phyloP scores from a whole-genome alignment of 2,329 filamentous ascomycete species.

The Gaeumannomyces sp. region DNA sequence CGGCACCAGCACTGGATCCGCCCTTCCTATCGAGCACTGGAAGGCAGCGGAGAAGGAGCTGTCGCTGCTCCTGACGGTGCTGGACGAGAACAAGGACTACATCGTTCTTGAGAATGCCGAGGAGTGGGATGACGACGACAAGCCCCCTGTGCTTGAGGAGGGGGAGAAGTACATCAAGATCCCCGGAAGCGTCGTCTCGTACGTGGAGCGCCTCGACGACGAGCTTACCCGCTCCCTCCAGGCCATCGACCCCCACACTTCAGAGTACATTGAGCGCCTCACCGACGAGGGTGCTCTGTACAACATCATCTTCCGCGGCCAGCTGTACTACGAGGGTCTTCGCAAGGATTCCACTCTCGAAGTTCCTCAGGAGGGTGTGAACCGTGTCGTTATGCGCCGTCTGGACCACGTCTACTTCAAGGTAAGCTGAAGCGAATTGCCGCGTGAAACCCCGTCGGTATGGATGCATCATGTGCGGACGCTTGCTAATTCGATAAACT shows the following conservation, averaged over 20 bases:
- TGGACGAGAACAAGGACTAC: slow-evolving; percentile 74
- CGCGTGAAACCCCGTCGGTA: not conserved
- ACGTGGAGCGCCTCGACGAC: slow-evolving; percentile 90
- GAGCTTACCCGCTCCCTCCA: slow-evolving; percentile 97
- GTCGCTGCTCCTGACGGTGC: slow-evolving; percentile 65
- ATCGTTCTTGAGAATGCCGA: slow-evolving; percentile 88
- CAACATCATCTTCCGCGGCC: slow-evolving; percentile 81
- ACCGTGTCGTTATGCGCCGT: slow-evolving; percentile 87
- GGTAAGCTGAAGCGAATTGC: slow-evolving; percentile 35
- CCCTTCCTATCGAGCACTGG: slow-evolving; percentile 96
- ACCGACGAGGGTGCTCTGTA: slow-evolving; percentile 88
- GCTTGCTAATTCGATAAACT: not conserved
- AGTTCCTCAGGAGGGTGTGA: slow-evolving; percentile 77
- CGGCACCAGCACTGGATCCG: slow-evolving; percentile 65
- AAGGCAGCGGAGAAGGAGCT: slow-evolving; percentile 89
- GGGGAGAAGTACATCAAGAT: slow-evolving; percentile 83
- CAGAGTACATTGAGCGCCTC: slow-evolving; percentile 94
- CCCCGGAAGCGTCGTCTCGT: slow-evolving; percentile 89
- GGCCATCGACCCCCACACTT: slow-evolving; percentile 95
- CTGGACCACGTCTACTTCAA: slow-evolving; percentile 99
- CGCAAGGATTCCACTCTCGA: slow-evolving; percentile 65
- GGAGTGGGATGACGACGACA: slow-evolving; percentile 99
- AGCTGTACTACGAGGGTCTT: slow-evolving; percentile 82
- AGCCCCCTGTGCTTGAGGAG: slow-evolving; percentile 65
- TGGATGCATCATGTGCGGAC: not conserved